Evolutionary conservation across 176 grass and related monocot species (phyloP).

Genomic region (Oryza brachyantha): DNA sequence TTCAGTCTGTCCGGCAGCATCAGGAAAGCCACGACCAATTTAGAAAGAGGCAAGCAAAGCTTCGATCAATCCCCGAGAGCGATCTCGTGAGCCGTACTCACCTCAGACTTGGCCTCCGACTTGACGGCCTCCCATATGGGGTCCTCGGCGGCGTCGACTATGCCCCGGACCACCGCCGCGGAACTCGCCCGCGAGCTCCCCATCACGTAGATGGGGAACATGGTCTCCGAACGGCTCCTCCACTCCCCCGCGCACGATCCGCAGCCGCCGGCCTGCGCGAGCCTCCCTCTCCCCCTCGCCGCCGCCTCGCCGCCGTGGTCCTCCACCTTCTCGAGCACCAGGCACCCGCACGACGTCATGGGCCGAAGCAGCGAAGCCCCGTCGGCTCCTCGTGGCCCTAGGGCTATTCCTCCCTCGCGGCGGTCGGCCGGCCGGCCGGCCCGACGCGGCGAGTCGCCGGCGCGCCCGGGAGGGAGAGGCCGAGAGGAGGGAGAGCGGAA

Average conservation of each 20-base stretch:
- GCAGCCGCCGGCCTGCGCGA: neutral
- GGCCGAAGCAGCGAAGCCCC: neutral
- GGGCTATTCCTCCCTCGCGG: slow-evolving; percentile 22
- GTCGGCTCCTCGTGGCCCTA: neutral
- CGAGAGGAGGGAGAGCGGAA: neutral
- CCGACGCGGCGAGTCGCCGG: slow-evolving; percentile 11
- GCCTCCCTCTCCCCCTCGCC: slow-evolving; percentile 33
- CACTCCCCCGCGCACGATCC: slow-evolving; percentile 35
- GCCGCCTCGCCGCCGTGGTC: slow-evolving; percentile 36
- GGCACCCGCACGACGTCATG: slow-evolving; percentile 74
- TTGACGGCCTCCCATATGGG: slow-evolving; percentile 90
- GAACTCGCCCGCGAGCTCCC: slow-evolving; percentile 49
- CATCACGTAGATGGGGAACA: slow-evolving; percentile 95
- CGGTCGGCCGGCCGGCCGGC: neutral
- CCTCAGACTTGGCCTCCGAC: slow-evolving; percentile 80
- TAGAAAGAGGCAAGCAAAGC: neutral
- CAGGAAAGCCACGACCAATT: neutral
- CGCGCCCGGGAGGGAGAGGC: neutral
- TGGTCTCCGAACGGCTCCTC: slow-evolving; percentile 60
- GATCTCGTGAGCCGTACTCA: slow-evolving; percentile 5
- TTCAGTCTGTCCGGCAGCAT: neutral
- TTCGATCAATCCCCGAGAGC: neutral
- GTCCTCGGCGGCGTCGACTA: slow-evolving; percentile 63
- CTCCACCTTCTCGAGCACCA: slow-evolving; percentile 63
- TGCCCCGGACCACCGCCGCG: slow-evolving; percentile 38